Evolutionary conservation across 352 stramenopile genomes (phyloP), one percentile per base, ranked within the genome.

Genomic region (Phytophthora meadii): DNA sequence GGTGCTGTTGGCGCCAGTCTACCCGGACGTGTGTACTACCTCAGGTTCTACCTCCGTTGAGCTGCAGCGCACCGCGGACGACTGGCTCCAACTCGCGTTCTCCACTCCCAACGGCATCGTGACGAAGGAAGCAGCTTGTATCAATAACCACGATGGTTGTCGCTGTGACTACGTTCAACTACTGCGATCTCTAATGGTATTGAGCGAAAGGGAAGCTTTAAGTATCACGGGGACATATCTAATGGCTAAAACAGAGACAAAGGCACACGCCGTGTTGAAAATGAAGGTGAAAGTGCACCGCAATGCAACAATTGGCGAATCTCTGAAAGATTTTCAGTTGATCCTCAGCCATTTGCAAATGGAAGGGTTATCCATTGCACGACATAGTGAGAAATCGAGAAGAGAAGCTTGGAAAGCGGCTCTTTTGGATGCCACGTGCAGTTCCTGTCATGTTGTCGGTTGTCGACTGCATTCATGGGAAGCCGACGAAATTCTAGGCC

Each of bases 401-500:
- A 24, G 32, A 11, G 24, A 71, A 46, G 41, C 30, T 2, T 25
- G 47, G 27, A 36, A 57, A 4, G 34, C 65, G 4, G 50, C 46
- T 14, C 19, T 87, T 15, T 56, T 65, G 34, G 64, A 63, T 1
- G 78, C 72, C 1, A 65, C 53, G 12, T 39, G 41, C 30, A 89
- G 69, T 52, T 59, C 56, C 19, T 89, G 81, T 58, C 81, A 89
- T 24, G 81, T 89, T 4, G 58, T 89, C 2, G 76, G 81, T n/a
- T 89, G 81, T 46, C 62, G 74, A 17, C 52, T 88, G 47, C 81
- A 88, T 46, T 54, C 17, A 6, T 48, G 56, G 32, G 24, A 58
- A 4, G 55, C 27, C 3, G 48, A 65, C 19, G 37, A 50, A 3
- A n/a, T 44, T 7, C 17, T 61, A 5, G 59, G 50, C 17, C 42